phyloP scores from a whole-genome alignment of 2,329 filamentous ascomycete species.

The Byssochlamys sp. region DNA sequence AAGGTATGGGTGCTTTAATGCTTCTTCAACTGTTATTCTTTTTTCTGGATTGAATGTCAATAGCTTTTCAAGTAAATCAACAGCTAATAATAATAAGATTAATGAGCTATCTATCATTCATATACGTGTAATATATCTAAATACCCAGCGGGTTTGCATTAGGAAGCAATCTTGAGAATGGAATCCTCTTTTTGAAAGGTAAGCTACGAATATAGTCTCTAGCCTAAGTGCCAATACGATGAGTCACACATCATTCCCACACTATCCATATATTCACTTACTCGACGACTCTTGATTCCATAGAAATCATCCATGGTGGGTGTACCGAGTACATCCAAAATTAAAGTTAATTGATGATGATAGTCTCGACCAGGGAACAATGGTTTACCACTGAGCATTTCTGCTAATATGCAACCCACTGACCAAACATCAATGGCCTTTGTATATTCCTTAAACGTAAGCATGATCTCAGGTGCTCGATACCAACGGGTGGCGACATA shows the following conservation, averaged over 20 bases:
- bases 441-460: constrained; percentile 99
- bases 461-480: too few relatives aligned
- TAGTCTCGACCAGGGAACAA: constrained; percentile 98
- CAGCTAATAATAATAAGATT: too few relatives aligned
- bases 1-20: constrained; percentile 91
- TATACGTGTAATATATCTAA: too few relatives aligned
- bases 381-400: constrained; percentile 98
- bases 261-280: constrained; percentile 96
- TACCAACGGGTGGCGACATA: constrained; percentile 99
- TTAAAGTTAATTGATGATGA: constrained; percentile 94
- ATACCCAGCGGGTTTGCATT: too few relatives aligned
- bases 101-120: too few relatives aligned
- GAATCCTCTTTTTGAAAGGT: constrained; percentile 99
- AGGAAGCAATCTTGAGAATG: too few relatives aligned
- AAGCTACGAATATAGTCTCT: constrained; percentile 93
- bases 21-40: constrained; percentile 95
- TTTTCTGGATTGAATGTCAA: constrained; percentile 97
- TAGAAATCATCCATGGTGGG: constrained; percentile 99
- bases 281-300: constrained; percentile 95
- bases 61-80: constrained; percentile 89
- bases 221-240: too few relatives aligned
- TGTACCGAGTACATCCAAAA: constrained; percentile 91
- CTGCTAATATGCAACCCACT: constrained; percentile 91
- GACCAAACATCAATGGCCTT: constrained; percentile 99
- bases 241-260: too few relatives aligned